Percentiles rank a stretch among this genome's conserved stretches.
These are phyloP conservation scores for Handroanthus guayacan DNA, from an alignment of 257 asterid genomes.

Conservation along the genomic window DNA sequence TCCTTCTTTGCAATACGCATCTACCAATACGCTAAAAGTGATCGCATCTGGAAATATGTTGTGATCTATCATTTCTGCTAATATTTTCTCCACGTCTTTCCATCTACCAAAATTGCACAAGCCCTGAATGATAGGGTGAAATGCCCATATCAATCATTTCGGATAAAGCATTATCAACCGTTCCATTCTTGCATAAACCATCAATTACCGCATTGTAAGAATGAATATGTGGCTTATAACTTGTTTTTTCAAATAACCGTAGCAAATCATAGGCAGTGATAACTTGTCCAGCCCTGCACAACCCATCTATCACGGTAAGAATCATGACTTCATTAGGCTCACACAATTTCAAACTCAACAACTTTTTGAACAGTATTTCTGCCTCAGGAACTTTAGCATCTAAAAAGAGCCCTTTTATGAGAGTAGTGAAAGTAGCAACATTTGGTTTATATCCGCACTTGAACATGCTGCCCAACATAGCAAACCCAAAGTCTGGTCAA, in stretches of 20 bases:
- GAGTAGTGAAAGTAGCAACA: background rate
- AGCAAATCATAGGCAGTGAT: background rate
- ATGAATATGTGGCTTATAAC: too few relatives aligned
- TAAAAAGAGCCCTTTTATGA: constrained; percentile 19
- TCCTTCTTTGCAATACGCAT: background rate
- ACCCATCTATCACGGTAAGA: background rate
- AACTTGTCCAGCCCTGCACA: background rate
- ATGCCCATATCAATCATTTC: too few relatives aligned
- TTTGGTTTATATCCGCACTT: background rate
- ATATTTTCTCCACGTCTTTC: background rate
- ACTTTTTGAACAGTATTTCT: background rate
- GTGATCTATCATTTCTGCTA: background rate
- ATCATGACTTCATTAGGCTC: background rate
- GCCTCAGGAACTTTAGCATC: constrained; percentile 18
- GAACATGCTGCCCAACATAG: background rate
- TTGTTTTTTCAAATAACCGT: too few relatives aligned
- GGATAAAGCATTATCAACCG: too few relatives aligned
- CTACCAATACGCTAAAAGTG: background rate
- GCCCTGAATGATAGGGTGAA: too few relatives aligned
- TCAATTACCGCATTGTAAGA: too few relatives aligned
- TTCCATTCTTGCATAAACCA: too few relatives aligned
- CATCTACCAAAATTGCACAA: too few relatives aligned
- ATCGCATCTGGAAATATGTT: background rate
- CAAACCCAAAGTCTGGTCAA: background rate
- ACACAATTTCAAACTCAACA: background rate